Conservation (phyloP, 345 rosid genomes). For the Aquilaria malaccensis region DNA sequence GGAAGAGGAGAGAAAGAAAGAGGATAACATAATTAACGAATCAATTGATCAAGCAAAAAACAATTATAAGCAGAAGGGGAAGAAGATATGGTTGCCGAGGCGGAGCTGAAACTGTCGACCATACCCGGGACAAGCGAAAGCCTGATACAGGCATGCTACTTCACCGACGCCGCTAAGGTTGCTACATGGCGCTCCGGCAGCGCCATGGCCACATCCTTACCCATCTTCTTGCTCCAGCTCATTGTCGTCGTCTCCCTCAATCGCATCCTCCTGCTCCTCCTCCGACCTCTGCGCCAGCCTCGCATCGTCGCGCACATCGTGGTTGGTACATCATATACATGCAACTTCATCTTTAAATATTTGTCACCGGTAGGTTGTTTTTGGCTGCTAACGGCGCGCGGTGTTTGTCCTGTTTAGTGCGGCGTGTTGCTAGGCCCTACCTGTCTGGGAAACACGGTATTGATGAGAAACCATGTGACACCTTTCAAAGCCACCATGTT, state of each 20-base stretch:
- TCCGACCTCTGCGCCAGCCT: constrained; percentile 4
- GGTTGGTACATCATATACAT: neutral
- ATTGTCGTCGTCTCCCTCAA: neutral
- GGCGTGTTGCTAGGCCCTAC: constrained; percentile 45
- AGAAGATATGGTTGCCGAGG: no score
- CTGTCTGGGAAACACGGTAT: neutral
- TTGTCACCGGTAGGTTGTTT: no score
- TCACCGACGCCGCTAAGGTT: neutral
- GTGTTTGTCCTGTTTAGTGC: constrained; percentile 19
- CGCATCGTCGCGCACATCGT: constrained; percentile 9
- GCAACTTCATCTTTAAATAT: no score
- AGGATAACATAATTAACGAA: no score
- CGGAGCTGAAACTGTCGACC: no score
- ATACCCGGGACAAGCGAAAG: no score
- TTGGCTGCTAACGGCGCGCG: neutral
- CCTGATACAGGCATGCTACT: constrained; percentile 5
- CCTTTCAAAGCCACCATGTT: constrained; percentile 25
- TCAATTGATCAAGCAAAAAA: no score
- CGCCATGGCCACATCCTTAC: constrained; percentile 12
- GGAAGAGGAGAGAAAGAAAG: no score
- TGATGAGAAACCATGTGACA: neutral
- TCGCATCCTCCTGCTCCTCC: neutral
- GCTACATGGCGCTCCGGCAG: neutral
- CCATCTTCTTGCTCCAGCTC: constrained; percentile 10
- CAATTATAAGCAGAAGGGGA: no score